Base-by-base conservation (phyloP, 2,329 filamentous ascomycete species). In the Mycosphaerelloides madeirae region DNA sequence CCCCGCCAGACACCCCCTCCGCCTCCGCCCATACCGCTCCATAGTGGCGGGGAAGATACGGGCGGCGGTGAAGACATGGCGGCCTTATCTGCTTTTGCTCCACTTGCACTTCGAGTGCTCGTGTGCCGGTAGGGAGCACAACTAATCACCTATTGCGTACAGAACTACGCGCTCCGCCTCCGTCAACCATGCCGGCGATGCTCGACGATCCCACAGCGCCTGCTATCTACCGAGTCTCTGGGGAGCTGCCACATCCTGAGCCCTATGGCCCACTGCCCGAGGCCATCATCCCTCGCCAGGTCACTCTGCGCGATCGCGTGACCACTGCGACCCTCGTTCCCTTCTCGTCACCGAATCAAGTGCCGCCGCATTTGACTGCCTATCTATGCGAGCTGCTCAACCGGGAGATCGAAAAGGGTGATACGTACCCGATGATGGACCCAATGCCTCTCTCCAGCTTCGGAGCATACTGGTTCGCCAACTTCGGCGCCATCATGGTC, bases 361-460 rank as follows among this genome's bases (percentile, higher is more conserved):
- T 94, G n/a, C 89, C 89, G 2, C 71, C 74, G 31, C 83, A 84
- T 6, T 73, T 95, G 46, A 73, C 91, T 29, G 76, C 76, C 31
- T 93, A 94, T 61, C 79, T 95, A 36, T 85, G 80, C 57, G 85
- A 88, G 60, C 84, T 93, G 68, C 77, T 95, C 58, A 91, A 90
- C 65, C 84, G 86, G 67, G 89, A 95, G 67, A 93, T 95, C 60
- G 87, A 93, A 61, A 86, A 87, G 66, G 89, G 89, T 44, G 88
- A 95, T 65, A 94, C 89, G 1, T 95, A 95, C 65, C 87, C 89
- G 16, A 91, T 94, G 85, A 80, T 84, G 57, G 83, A 90, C 41
- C 74, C 81, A 14, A 80, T 95, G 67, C 73, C 83, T 3, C 70
- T 84, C n/a, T 80, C 85, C 15, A 79, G 77, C 51, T 95, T 95